Percentiles rank a stretch among this genome's conserved stretches.
These are phyloP conservation scores for Backusella psychrophila DNA, from an alignment of 192 early-diverging fungal genomes.

Conservation along the genomic window DNA sequence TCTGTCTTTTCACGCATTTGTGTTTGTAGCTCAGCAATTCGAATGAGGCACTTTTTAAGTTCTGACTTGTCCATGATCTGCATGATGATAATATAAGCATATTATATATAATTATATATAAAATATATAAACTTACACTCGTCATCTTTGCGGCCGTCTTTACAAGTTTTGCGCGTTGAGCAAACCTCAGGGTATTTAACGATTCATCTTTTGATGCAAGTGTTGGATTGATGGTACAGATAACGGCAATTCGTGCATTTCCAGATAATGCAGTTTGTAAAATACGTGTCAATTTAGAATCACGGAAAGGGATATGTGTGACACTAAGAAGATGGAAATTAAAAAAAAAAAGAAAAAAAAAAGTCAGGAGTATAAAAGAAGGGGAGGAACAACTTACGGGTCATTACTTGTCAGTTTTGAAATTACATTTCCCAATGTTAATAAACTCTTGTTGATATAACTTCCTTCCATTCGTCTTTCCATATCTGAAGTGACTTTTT, in stretches of 20 bases:
- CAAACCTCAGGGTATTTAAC: constrained; percentile 92
- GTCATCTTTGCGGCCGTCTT: constrained; percentile 80
- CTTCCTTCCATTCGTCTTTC: constrained; percentile 96
- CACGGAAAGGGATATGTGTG: constrained; percentile 92
- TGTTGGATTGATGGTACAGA: constrained; percentile 89
- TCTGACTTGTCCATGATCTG: constrained; percentile 25
- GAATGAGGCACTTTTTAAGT: constrained; percentile 25
- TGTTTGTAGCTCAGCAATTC: constrained; percentile 26
- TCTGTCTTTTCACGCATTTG: constrained; percentile 30
- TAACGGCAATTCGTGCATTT: constrained; percentile 88
- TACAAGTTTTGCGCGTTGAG: constrained; percentile 86
- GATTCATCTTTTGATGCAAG: constrained; percentile 81
- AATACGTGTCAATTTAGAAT: constrained; percentile 97
- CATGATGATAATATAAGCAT: neutral
- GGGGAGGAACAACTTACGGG: constrained; percentile 35
- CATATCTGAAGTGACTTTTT: constrained; percentile 83
- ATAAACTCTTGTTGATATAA: constrained; percentile 89
- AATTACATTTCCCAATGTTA: constrained; percentile 93
- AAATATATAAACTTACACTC: constrained; percentile 37
- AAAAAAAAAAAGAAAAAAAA: too few species aligned
- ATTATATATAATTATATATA: neutral
- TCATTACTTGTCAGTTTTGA: constrained; percentile 74
- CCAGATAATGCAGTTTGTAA: constrained; percentile 91
- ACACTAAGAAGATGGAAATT: neutral
- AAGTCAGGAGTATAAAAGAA: neutral